These are phyloP conservation scores for Pyricularia grisea DNA, from an alignment of 2,329 filamentous ascomycete genomes.

Conservation along the genomic window DNA sequence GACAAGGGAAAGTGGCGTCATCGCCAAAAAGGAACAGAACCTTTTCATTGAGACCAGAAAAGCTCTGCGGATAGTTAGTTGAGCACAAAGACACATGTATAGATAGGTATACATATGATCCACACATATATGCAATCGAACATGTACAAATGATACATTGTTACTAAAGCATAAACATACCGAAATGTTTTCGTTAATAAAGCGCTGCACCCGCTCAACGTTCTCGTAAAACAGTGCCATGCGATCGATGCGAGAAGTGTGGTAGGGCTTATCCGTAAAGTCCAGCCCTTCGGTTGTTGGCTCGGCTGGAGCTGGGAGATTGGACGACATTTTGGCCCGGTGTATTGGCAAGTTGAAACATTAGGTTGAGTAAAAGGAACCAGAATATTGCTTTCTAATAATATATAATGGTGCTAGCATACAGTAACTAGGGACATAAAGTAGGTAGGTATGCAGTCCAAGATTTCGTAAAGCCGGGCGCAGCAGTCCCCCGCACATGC, in stretches of 20 bases:
- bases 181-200: background rate
- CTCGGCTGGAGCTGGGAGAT: background rate
- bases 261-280: background rate
- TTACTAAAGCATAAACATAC: background rate
- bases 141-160: no score
- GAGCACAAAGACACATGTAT: no score
- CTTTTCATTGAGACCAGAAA: background rate
- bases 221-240: background rate
- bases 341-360: background rate
- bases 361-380: background rate
- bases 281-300: background rate
- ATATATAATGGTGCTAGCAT: background rate
- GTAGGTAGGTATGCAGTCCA: background rate
- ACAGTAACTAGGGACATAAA: background rate
- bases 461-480: background rate
- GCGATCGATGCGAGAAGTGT: background rate
- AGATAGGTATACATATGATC: no score
- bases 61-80: background rate
- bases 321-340: background rate
- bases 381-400: background rate
- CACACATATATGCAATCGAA: no score
- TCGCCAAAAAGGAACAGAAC: background rate
- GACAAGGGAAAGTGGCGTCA: background rate
- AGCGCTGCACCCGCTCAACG: background rate
- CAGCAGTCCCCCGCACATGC: background rate